Evolutionary conservation across 495 filamentous ascomycete genomes (phyloP), one percentile per base, ranked within the genome.

Genomic region (Lasiosphaeria hispida): DNA sequence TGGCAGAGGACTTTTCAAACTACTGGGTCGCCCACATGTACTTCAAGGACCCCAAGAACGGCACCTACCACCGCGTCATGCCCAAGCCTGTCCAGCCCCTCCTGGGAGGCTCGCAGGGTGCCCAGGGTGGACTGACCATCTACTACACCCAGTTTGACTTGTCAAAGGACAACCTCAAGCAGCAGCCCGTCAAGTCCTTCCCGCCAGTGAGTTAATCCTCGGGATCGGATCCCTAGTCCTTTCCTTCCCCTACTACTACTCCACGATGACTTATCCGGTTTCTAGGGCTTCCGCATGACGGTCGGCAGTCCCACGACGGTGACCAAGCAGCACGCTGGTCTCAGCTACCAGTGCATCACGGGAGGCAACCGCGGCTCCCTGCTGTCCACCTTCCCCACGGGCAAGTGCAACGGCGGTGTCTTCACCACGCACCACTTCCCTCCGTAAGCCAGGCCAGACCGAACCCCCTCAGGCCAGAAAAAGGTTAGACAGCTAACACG

Each of bases 381-480:
- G 59, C 66, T 72, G 50, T 60, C 63, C 4, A 68, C 76, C 59
- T 77, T 77, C 70, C 75, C 75, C 15, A 58, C 59, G 17, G 61
- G 37, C 53, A 71, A 73, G 4, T 78, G 75, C 60, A 58, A 61
- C 14, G 75, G 58, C 33, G 73, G 73, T 36, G 73, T 78, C 59
- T 72, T 77, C 59, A 60, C 72, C 1, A 69, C 73, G n/a, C 73
- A 77, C 57, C 74, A 77, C 60, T 77, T 78, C 63, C 75, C 75
- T 18, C 65, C 75, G 53, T 30, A 30, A 30, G 23, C 23, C 23
- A 30, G 5, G 5, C 23, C 23, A 30, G 5, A 30, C 2, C 23
- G 5, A 30, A 30, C n/a, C n/a, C n/a, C n/a, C n/a, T n/a, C n/a
- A n/a, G n/a, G n/a, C n/a, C n/a, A n/a, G n/a, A n/a, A n/a, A n/a